Base-by-base conservation (phyloP, 306 rosid species). In the Inga oerstediana region DNA sequence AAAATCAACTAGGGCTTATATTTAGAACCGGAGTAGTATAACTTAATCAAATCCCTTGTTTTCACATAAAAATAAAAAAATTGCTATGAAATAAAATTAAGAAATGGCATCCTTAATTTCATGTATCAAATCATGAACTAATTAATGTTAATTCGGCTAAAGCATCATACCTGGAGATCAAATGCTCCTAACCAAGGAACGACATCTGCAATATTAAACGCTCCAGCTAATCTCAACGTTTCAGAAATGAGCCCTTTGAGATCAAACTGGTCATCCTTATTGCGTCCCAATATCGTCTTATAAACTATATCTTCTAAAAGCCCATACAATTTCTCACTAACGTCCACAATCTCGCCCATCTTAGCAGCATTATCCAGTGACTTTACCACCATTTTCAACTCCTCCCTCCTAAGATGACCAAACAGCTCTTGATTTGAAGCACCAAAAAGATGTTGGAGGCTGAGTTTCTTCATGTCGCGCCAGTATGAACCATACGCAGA, bases 381-480 rank as follows among this genome's bases (percentile, higher is more conserved):
- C 32, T 58, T 58, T 13, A 58, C 32, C 65, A 58, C 3, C 13
- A 58, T 58, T 58, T 12, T 58, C 13, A n/a, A n/a, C 30, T 58
- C 32, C 32, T 58, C 32, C 65, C 65, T 82, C 70, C 86, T 82
- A 15, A 79, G 0, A 27, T 78, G 81, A 13, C 52, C 64, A 74
- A 66, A 82, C n/a, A 17, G 4, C 37, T 82, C 84, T 37, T 82
- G 44, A 16, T 82, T 86, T 27, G 88, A 66, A 1, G 84, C 64
- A 48, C 51, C 44, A 0, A 88, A 35, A 41, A 88, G 82, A 2
- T 85, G 87, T 0, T 75, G 39, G 2, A 35, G 51, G 54, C 87
- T 80, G 17, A 88, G 0, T 49, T 83, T 88, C 74, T 81, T 88
- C 72, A 83, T 1, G 59, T 79, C 54, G 5, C 56, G 7, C 58